These are phyloP conservation scores for Cercospora citrullina DNA, from an alignment of 2,329 filamentous ascomycete genomes.

Conservation along the genomic window DNA sequence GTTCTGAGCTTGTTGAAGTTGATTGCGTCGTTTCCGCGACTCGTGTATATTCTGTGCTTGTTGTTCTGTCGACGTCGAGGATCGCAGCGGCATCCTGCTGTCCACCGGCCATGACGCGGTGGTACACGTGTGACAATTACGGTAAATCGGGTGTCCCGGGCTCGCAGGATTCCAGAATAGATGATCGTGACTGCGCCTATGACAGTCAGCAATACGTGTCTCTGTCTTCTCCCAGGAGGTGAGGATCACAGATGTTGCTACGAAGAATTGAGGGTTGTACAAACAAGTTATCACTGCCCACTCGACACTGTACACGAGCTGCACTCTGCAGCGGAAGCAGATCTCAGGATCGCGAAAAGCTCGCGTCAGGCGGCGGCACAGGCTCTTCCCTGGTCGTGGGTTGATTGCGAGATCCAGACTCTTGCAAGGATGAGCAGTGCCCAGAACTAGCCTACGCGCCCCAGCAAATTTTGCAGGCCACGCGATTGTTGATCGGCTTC, in stretches of 20 bases:
- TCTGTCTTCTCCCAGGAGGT: background rate
- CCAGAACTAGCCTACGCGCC: background rate
- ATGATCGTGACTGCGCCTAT: background rate
- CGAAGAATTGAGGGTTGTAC: background rate
- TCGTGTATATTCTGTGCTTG: background rate
- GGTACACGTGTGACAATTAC: background rate
- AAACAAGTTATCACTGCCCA: background rate
- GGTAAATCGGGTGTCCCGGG: background rate
- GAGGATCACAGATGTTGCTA: no score
- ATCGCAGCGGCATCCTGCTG: background rate
- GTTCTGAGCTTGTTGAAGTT: background rate
- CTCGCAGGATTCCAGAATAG: background rate
- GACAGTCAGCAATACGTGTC: background rate
- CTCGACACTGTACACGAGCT: background rate
- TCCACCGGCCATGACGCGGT: background rate
- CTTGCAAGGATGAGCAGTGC: conserved; percentile 6
- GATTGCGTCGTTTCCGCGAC: background rate
- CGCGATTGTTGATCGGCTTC: background rate
- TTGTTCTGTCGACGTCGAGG: conserved; percentile 7
- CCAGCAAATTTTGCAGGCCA: background rate
- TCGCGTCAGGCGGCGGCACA: conserved; percentile 3
- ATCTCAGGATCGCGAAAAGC: background rate
- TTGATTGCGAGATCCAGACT: conserved; percentile 10
- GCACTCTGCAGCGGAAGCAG: background rate
- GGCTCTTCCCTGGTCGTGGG: background rate